Percentiles rank a stretch among this genome's conserved stretches.
phyloP scores from a whole-genome alignment of 129 eudicot genomes.

The Helianthus tuberosus region DNA sequence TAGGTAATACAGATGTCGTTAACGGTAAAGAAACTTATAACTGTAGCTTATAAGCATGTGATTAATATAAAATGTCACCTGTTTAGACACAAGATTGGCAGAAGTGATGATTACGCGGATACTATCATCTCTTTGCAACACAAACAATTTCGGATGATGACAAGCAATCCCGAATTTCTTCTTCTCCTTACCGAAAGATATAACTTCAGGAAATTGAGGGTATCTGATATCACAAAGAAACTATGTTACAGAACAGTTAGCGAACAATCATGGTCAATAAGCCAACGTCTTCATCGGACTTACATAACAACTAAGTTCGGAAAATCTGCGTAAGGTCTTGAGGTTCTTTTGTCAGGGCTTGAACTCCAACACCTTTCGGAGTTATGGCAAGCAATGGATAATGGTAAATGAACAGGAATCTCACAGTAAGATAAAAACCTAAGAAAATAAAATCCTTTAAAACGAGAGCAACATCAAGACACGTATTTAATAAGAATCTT shows the following conservation, averaged over 20 bases:
- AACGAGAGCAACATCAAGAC: slow-evolving; percentile 1
- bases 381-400: slow-evolving; percentile 82
- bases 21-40: background rate
- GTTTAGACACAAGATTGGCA: slow-evolving; percentile 81
- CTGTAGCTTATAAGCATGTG: background rate
- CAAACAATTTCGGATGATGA: slow-evolving; percentile 87
- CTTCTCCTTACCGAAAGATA: slow-evolving; percentile 80
- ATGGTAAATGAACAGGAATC: slow-evolving; percentile 69
- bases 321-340: slow-evolving; percentile 64
- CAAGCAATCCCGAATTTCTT: slow-evolving; percentile 84
- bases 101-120: slow-evolving; percentile 81
- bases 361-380: slow-evolving; percentile 88
- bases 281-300: slow-evolving; percentile 40
- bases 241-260: slow-evolving; percentile 30
- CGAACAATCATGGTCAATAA: slow-evolving; percentile 24
- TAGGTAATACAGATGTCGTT: slow-evolving; percentile 7
- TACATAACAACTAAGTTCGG: slow-evolving; percentile 81
- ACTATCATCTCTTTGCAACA: slow-evolving; percentile 76
- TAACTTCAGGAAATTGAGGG: slow-evolving; percentile 94
- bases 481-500: background rate
- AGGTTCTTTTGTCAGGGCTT: slow-evolving; percentile 61
- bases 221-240: slow-evolving; percentile 54
- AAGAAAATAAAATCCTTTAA: slow-evolving; percentile 17
- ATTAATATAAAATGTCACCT: slow-evolving; percentile 46
- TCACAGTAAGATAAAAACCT: slow-evolving; percentile 89